Percentiles rank a stretch among this genome's conserved stretches.
Evolutionary conservation across 2,329 filamentous ascomycete species (phyloP).

Genomic region (Chrysosporium keratinophilum): DNA sequence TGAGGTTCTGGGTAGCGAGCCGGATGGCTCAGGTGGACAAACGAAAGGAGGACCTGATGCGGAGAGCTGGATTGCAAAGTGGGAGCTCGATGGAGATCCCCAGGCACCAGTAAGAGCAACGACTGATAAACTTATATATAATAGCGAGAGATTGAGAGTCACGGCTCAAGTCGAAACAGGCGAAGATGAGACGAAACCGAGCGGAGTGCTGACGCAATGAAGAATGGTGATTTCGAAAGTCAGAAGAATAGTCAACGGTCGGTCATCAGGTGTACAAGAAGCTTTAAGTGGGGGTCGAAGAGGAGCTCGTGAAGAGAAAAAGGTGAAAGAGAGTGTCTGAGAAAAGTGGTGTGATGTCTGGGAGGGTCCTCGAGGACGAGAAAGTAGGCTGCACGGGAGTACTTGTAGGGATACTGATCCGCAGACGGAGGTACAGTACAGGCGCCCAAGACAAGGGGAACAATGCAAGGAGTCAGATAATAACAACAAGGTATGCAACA

Average conservation of each 20-base stretch:
- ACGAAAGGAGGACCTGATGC: background rate
- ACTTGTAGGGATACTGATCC: background rate
- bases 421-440: background rate
- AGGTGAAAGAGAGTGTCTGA: slow-evolving; percentile 1
- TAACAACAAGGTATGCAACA: background rate
- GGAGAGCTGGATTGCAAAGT: background rate
- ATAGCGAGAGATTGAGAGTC: background rate
- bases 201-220: background rate
- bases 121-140: background rate
- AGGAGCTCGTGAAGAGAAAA: background rate
- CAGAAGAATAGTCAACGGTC: background rate
- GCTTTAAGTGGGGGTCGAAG: background rate
- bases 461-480: background rate
- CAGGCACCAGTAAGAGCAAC: background rate
- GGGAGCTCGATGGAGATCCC: background rate
- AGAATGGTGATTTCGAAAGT: background rate
- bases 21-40: background rate
- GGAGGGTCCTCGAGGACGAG: background rate
- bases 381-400: background rate
- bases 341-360: slow-evolving; percentile 8
- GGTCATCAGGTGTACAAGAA: background rate
- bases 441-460: background rate
- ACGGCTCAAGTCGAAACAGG: background rate
- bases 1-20: background rate
- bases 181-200: background rate